These are phyloP conservation scores for Penstemon barbatus DNA, from an alignment of 257 asterid genomes.

Conservation along the genomic window DNA sequence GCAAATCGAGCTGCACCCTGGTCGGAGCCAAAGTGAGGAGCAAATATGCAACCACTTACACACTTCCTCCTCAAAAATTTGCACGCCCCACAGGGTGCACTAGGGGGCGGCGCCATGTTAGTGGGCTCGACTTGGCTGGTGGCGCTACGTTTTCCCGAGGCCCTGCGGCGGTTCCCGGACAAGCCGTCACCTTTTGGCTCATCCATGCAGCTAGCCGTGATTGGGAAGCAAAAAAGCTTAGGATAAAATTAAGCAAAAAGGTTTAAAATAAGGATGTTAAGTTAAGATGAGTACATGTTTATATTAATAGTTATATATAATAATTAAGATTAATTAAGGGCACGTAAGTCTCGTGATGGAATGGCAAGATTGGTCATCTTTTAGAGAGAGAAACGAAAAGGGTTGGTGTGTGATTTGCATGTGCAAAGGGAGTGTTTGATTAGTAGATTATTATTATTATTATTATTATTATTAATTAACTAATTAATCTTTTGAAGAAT, in stretches of 20 bases:
- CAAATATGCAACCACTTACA: constrained; percentile 71
- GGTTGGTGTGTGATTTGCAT: constrained; percentile 53
- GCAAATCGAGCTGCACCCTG: constrained; percentile 89
- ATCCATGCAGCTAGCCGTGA: constrained; percentile 44
- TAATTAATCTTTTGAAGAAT: not conserved
- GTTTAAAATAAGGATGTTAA: constrained; percentile 19
- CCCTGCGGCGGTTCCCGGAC: constrained; percentile 39
- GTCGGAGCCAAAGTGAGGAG: constrained; percentile 81
- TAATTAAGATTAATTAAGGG: constrained; percentile 15
- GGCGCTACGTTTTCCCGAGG: constrained; percentile 31
- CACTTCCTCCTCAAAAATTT: constrained; percentile 94
- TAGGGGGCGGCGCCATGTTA: not conserved
- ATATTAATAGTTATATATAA: constrained; percentile 26
- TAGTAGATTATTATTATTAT: constrained; percentile 5
- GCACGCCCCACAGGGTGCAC: constrained; percentile 87
- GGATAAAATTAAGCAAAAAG: too few relatives aligned
- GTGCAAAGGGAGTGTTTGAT: constrained; percentile 78
- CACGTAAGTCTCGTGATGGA: constrained; percentile 86
- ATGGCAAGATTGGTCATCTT: constrained; percentile 50
- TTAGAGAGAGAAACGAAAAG: constrained; percentile 28
- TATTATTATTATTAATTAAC: too few relatives aligned
- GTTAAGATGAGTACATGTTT: constrained; percentile 15
- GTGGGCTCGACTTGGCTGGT: constrained; percentile 8
- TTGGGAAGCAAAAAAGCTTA: too few relatives aligned
- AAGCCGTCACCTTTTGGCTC: constrained; percentile 37